Evolutionary conservation across 164 flowering plant species (phyloP), one percentile per base, ranked within the genome.

Genomic region (Kingdonia uniflora): DNA sequence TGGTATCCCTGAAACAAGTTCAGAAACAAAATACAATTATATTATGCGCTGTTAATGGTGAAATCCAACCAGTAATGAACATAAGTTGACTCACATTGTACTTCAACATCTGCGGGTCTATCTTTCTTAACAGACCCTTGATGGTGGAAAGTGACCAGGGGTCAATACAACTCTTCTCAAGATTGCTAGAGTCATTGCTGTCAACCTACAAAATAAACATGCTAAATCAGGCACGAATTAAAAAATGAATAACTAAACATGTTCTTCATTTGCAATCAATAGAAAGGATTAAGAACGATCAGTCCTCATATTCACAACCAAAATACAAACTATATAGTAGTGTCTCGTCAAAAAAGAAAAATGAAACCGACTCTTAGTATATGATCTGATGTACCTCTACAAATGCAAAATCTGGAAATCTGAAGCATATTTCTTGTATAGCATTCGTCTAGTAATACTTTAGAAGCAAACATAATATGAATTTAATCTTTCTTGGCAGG

Each of bases 81-180:
- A 50, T 14, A 57, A 68, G 52, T 19, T 44, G 33, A 37, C 85
- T 73, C 65, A 88, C 99, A 42, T 77, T 75, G 71, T 70, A 84
- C 67, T 86, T 81, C 52, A 56, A 25, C 11, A 86, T 67, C 39
- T 71, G 66, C 44, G 66, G 44, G 59, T 70, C 64, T 20, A 76
- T 73, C 82, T 77, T 82, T 63, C 43, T 61, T 57, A 78, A 24
- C 25, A 86, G 56, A 38, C 55, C 74, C 22, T 74, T 58, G 50
- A 74, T 71, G 53, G 77, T 78, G 54, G 85, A 70, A 21, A 54
- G 35, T 11, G 79, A 74, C 99, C 99, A 92, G 53, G 99, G 99
- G 70, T 81, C 80, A 37, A 76, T 26, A 54, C 4, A 57, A 51
- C 20, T 57, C 22, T 53, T 63, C 33, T 56, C 73, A 39, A 29